Base-by-base conservation (phyloP, 495 filamentous ascomycete genomes). In the Chaetomium cochliodes region DNA sequence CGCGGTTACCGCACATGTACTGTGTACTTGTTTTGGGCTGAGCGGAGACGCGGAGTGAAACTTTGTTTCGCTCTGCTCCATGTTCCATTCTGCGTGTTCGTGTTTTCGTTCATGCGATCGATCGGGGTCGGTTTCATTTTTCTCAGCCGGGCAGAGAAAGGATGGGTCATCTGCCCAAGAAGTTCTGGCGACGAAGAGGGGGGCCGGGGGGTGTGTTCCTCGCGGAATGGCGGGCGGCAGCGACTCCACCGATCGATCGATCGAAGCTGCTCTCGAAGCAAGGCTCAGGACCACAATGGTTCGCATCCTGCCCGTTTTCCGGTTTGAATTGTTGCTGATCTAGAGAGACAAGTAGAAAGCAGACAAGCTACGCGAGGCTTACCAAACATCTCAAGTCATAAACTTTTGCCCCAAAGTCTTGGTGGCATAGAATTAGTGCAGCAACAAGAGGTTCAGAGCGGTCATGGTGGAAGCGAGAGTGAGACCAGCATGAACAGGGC, bases 221-320 rank as follows among this genome's bases (percentile, higher is more conserved):
- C 33, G 15, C 54, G n/a, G 33, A 57, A 57, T 30, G 28, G 28
- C 51, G 20, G 9, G 53, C 54, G 33, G 54, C 33, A 41, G 12
- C 54, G 54, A 42, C 33, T 12, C 54, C 33, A 42, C 54, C 54
- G 6, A 41, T 15, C 53, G 54, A 57, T 57, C 54, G 54, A 57
- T 57, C 54, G 37, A 57, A 16, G 13, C 25, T 26, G 15, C 8
- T 16, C 28, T 16, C 2, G n/a, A 28, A 55, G 18, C 52, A 56
- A 56, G 53, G 13, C 30, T 39, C 33, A 30, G 53, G 33, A 16
- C 51, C n/a, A 53, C 4, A 30, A 50, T 6, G 46, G 46, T 20
- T 20, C 46, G 9, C 9, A 30, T n/a, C 25, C 13, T 30, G 15
- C 15, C 50, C 23, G 28, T n/a, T 50, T 12, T 13, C 22, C 12